Conservation (phyloP, 768 basidiomycete species). For the Cystobasidium ongulense region DNA sequence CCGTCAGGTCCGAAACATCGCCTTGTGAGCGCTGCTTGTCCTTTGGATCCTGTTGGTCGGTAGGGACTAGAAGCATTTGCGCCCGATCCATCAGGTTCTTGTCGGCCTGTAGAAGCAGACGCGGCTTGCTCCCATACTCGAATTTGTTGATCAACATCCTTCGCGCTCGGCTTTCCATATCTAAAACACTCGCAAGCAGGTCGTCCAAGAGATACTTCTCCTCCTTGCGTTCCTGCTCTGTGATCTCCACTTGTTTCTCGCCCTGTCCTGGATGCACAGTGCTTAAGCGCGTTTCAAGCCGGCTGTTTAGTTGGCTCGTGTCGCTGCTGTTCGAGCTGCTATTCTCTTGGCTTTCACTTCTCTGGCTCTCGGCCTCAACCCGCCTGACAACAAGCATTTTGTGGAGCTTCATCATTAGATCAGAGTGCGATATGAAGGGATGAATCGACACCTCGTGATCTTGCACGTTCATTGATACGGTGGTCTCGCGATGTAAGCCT, state of each 20-base stretch:
- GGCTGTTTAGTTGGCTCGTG: too few relatives aligned
- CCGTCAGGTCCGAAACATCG: background rate
- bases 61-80: background rate
- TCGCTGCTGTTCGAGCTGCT: too few relatives aligned
- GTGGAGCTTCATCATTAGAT: background rate
- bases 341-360: too few relatives aligned
- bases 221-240: background rate
- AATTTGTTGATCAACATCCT: background rate
- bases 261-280: background rate
- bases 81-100: conserved; percentile 11
- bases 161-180: conserved; percentile 1
- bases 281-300: background rate
- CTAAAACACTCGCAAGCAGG: background rate
- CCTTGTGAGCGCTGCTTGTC: background rate
- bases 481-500: background rate
- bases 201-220: background rate
- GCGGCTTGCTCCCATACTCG: background rate
- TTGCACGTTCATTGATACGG: background rate
- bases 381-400: background rate
- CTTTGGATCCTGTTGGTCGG: background rate
- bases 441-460: conserved; percentile 8
- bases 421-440: conserved; percentile 3
- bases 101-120: conserved; percentile 18
- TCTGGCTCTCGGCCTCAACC: too few relatives aligned
- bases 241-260: background rate